Percentiles rank a stretch among this genome's conserved stretches.
Conservation (phyloP, 177 flowering plant genomes). For the Telopea speciosissima region DNA sequence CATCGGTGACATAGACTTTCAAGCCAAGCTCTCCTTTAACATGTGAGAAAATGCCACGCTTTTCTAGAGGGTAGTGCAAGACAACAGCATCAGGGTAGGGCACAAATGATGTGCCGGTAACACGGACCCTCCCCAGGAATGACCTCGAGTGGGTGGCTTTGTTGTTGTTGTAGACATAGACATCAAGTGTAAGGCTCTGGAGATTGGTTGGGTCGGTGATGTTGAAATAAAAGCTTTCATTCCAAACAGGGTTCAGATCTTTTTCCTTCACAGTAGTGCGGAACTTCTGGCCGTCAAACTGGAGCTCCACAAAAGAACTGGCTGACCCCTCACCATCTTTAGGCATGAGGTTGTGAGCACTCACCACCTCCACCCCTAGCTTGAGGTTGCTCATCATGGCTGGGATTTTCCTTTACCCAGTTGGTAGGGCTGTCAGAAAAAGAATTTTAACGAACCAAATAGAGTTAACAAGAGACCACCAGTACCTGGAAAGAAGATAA, state of each 20-base stretch:
- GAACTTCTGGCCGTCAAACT: conserved; percentile 68
- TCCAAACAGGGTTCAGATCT: conserved; percentile 93
- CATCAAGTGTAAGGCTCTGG: conserved; percentile 57
- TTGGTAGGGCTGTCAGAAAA: background rate
- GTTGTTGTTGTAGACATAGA: conserved; percentile 42
- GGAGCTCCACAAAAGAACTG: conserved; percentile 72
- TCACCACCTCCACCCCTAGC: conserved; percentile 71
- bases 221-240: conserved; percentile 83
- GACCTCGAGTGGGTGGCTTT: conserved; percentile 44
- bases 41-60: conserved; percentile 65
- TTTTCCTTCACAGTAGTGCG: conserved; percentile 80
- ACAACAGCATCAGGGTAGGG: conserved; percentile 77
- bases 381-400: conserved; percentile 62
- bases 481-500: conserved; percentile 9
- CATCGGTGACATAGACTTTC: conserved; percentile 68
- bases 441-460: background rate
- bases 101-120: conserved; percentile 75
- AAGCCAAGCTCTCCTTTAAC: conserved; percentile 85
- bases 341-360: conserved; percentile 85
- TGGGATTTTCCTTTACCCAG: background rate
- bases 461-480: background rate
- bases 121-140: conserved; percentile 71
- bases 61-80: conserved; percentile 76
- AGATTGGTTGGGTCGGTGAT: conserved; percentile 67
- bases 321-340: conserved; percentile 86